These are phyloP conservation scores for Eutrema yunnanense DNA, from an alignment of 345 rosid genomes.

Conservation along the genomic window DNA sequence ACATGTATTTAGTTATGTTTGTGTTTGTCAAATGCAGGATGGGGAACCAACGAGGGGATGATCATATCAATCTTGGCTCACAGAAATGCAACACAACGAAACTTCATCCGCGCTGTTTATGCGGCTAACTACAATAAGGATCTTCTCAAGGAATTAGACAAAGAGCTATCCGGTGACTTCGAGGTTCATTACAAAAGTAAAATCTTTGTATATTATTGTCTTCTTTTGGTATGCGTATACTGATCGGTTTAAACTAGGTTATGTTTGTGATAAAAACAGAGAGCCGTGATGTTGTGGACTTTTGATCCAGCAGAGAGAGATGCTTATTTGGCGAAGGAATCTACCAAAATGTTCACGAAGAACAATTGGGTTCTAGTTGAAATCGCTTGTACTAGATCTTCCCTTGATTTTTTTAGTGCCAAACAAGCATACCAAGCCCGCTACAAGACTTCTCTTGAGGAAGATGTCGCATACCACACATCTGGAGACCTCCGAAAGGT, in stretches of 20 bases:
- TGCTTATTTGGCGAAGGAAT: constrained; percentile 68
- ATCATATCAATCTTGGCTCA: constrained; percentile 83
- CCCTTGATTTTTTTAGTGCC: constrained; percentile 46
- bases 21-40: constrained; percentile 42
- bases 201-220: not conserved
- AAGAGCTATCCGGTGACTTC: constrained; percentile 77
- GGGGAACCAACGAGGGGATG: constrained; percentile 82
- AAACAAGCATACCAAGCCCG: constrained; percentile 78
- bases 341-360: constrained; percentile 59
- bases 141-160: constrained; percentile 60
- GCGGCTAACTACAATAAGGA: constrained; percentile 61
- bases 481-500: constrained; percentile 80
- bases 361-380: constrained; percentile 76
- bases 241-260: not conserved
- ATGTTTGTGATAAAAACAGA: constrained; percentile 27
- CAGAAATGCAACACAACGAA: constrained; percentile 68
- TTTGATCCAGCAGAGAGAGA: constrained; percentile 73
- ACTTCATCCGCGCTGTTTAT: constrained; percentile 48
- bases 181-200: constrained; percentile 36
- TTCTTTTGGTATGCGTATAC: not conserved
- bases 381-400: constrained; percentile 72
- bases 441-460: constrained; percentile 74
- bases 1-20: not conserved
- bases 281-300: constrained; percentile 62
- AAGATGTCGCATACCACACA: constrained; percentile 82